phyloP scores from a whole-genome alignment of 1,284 basidiomycete genomes.

The Anthracocystis panici-leucophaei region DNA sequence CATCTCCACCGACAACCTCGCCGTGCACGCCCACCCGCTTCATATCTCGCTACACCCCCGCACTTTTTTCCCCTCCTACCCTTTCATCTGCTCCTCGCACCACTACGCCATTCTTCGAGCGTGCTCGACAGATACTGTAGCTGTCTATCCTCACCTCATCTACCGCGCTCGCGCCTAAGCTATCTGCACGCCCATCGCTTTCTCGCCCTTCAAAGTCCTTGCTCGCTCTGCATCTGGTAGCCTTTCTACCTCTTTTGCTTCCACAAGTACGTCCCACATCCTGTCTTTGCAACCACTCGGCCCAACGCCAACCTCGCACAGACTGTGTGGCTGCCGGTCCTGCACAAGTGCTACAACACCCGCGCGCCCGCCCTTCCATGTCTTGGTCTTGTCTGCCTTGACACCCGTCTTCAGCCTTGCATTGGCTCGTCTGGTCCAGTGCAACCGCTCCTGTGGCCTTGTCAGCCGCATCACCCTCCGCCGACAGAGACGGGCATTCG shows the following conservation, averaged over 20 bases:
- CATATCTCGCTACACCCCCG: slow-evolving; percentile 7
- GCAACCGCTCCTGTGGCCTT: neutral
- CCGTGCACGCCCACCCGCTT: slow-evolving; percentile 4
- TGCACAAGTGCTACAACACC: neutral
- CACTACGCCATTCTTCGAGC: neutral
- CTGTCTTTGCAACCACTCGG: neutral
- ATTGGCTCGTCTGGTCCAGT: neutral
- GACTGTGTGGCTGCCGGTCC: neutral
- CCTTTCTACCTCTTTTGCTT: neutral
- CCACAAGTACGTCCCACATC: neutral
- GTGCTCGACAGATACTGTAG: too few relatives aligned
- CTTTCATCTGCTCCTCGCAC: neutral
- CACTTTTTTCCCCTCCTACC: neutral
- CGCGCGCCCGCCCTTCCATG: slow-evolving; percentile 2
- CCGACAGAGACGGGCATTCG: neutral
- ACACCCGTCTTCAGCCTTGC: neutral
- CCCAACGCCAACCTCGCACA: neutral
- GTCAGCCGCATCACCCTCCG: neutral
- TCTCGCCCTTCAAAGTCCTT: neutral
- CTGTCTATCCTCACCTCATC: neutral
- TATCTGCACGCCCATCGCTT: neutral
- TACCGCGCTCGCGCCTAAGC: neutral
- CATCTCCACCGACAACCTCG: slow-evolving; percentile 3
- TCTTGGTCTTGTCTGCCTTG: slow-evolving; percentile 1
- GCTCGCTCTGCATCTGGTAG: neutral